These are phyloP conservation scores for Omphalotus guepiniiformis DNA, from an alignment of 768 basidiomycete genomes.

Conservation along the genomic window DNA sequence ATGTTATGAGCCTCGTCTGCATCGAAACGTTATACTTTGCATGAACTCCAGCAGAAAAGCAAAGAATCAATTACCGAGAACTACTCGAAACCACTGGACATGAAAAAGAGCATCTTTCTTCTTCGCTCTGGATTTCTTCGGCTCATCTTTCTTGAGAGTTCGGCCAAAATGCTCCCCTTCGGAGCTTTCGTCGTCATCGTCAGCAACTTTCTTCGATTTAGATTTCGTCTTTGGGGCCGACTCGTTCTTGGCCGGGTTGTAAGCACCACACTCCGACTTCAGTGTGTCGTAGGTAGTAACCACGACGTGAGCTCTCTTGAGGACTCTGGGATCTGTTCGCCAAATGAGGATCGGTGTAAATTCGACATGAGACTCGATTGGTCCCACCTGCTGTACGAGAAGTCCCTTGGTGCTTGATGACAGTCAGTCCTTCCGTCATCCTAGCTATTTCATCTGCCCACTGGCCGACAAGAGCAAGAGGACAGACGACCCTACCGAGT, in stretches of 20 bases:
- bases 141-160: slow-evolving; percentile 33
- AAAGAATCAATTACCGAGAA: slow-evolving; percentile 57
- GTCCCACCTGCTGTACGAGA: slow-evolving; percentile 60
- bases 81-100: slow-evolving; percentile 79
- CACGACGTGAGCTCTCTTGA: slow-evolving; percentile 63
- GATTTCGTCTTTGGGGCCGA: slow-evolving; percentile 41
- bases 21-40: neutral
- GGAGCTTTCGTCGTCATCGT: slow-evolving; percentile 32
- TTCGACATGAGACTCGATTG: neutral
- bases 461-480: slow-evolving; percentile 82
- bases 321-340: slow-evolving; percentile 45
- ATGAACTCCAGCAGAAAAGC: neutral
- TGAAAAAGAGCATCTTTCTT: slow-evolving; percentile 64
- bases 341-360: neutral
- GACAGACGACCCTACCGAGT: slow-evolving; percentile 70
- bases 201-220: slow-evolving; percentile 32
- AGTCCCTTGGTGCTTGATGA: slow-evolving; percentile 82
- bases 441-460: slow-evolving; percentile 86
- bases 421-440: slow-evolving; percentile 60
- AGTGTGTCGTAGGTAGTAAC: slow-evolving; percentile 87
- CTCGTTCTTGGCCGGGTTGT: slow-evolving; percentile 51
- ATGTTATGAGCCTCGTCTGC: slow-evolving; percentile 93
- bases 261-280: slow-evolving; percentile 69
- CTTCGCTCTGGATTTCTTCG: slow-evolving; percentile 39
- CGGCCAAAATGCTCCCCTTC: slow-evolving; percentile 45